phyloP scores from a whole-genome alignment of 2,329 filamentous ascomycete species.

The Ascosphaera aggregata region DNA sequence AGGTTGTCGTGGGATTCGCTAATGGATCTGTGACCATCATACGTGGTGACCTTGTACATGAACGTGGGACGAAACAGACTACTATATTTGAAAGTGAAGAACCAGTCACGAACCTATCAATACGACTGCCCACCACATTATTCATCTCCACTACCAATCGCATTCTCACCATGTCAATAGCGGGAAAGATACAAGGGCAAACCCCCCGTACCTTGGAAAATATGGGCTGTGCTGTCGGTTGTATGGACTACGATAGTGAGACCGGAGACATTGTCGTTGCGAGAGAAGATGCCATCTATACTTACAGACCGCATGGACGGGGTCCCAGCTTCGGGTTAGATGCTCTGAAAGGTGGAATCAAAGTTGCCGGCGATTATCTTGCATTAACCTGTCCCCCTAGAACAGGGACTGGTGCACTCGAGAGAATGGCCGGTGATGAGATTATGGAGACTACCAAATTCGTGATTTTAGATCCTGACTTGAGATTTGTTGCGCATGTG shows the following conservation, averaged over 20 bases:
- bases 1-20: constrained; percentile 85
- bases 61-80: constrained; percentile 78
- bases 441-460: constrained; percentile 75
- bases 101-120: constrained; percentile 77
- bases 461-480: constrained; percentile 71
- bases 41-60: constrained; percentile 81
- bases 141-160: constrained; percentile 83
- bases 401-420: constrained; percentile 38
- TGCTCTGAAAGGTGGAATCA: constrained; percentile 61
- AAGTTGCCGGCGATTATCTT: constrained; percentile 64
- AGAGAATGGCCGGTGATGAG: constrained; percentile 27
- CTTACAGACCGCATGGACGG: constrained; percentile 65
- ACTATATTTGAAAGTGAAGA: constrained; percentile 95
- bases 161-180: constrained; percentile 67
- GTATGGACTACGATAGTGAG: constrained; percentile 67
- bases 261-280: constrained; percentile 78
- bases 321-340: constrained; percentile 83
- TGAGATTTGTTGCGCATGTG: constrained; percentile 74
- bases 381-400: constrained; percentile 63
- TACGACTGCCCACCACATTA: constrained; percentile 48
- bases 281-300: constrained; percentile 86
- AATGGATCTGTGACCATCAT: constrained; percentile 90
- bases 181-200: constrained; percentile 71
- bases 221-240: constrained; percentile 72
- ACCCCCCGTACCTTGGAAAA: constrained; percentile 78